Evolutionary conservation across 352 stramenopile species (phyloP), one percentile per base, ranked within the genome.

Genomic region (Globisporangium solare): DNA sequence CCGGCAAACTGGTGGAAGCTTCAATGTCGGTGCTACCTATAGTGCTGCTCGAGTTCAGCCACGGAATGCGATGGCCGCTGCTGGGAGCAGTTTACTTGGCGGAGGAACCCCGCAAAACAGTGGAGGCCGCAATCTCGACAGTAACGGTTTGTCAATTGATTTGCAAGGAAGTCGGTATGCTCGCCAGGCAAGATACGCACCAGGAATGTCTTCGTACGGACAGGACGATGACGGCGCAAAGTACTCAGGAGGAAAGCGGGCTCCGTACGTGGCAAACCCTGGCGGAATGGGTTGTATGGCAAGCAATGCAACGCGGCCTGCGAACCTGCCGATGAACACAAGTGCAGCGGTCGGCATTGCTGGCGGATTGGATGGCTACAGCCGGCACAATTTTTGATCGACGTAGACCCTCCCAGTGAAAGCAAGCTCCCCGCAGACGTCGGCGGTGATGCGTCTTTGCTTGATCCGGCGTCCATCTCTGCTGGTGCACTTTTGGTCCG

Each of bases 311-410:
- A 66, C 43, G 12, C 63, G 58, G 42, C 53, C 58, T 48, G 51
- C 45, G 18, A 61, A 66, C 22, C 20, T 78, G 15, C 66, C 68
- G 1, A 51, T 79, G 45, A 64, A 60, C 32, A 64, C 74, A 14
- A 85, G 76, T 41, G 68, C 76, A 56, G 76, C 72, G 35, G 72
- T 88, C 5, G 76, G 77, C 14, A 67, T 72, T n/a, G 45, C 66
- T n/a, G 70, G 71, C 13, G 66, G 70, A 1, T 49, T 86, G 5
- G 75, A 74, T 20, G 74, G 74, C 51, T 91, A 88, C 67, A 89
- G 80, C 63, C 72, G 78, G 70, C 80, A 91, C 76, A 91, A 91
- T 58, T 89, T 79, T 68, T 88, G 71, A 80, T 18, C 47, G 27
- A 22, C 32, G 56, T 56, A 39, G 52, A 54, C 37, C n/a, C 31